phyloP scores from a whole-genome alignment of 495 filamentous ascomycete genomes.

The Penicillium subrubescens region DNA sequence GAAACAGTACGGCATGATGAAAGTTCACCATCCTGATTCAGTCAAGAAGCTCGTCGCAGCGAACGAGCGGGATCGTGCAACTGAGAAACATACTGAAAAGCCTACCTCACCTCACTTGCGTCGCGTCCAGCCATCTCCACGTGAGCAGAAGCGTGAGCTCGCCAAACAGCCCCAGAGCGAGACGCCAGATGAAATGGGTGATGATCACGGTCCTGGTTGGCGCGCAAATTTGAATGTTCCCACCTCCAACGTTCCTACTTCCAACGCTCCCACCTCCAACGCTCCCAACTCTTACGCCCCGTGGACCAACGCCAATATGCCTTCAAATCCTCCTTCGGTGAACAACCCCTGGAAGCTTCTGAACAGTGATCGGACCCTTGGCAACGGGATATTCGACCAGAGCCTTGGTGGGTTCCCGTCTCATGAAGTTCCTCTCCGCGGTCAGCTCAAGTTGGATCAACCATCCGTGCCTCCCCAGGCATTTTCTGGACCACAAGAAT shows the following conservation, averaged over 20 bases:
- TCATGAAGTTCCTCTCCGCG: constrained; percentile 43
- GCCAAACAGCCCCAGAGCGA: neutral
- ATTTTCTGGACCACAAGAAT: constrained; percentile 39
- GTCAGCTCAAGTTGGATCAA: constrained; percentile 42
- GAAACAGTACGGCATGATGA: constrained; percentile 63
- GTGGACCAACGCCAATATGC: constrained; percentile 42
- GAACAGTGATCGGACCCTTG: constrained; percentile 66
- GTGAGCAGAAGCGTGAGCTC: constrained; percentile 38
- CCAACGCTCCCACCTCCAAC: constrained; percentile 29
- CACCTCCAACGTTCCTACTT: constrained; percentile 22
- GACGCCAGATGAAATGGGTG: constrained; percentile 28
- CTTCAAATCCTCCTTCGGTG: constrained; percentile 40
- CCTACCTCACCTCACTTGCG: constrained; percentile 24
- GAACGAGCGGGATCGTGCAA: constrained; percentile 41
- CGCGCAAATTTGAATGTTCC: constrained; percentile 39
- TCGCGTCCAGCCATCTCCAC: constrained; percentile 36
- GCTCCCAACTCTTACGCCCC: constrained; percentile 30
- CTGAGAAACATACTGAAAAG: constrained; percentile 37
- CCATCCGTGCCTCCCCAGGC: constrained; percentile 36
- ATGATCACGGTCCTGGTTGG: constrained; percentile 44
- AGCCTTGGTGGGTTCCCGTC: constrained; percentile 53
- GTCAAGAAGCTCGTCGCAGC: constrained; percentile 45
- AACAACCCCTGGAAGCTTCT: constrained; percentile 78
- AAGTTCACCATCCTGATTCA: constrained; percentile 54
- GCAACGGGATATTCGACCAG: constrained; percentile 78